Evolutionary conservation across 441 rosid species (phyloP), one percentile per base, ranked within the genome.

Genomic region (Arabidopsis hybrid): DNA sequence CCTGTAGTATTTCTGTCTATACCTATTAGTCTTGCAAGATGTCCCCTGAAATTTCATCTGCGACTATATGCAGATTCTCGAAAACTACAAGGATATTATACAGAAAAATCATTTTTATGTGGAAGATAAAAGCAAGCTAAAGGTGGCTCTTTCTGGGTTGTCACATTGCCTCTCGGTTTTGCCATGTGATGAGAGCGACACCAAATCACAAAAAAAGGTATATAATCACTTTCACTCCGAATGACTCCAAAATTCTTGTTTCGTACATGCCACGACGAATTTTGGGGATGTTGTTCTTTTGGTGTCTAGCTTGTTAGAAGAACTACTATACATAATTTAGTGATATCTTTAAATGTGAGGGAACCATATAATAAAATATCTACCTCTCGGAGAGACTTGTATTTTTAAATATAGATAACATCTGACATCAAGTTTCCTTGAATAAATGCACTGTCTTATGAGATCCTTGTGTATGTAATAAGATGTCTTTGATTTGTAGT

Each of bases 81-180:
- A 87, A 80, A 89, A 84, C 82, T 95, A 88, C 82, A 90, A 84
- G 52, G 87, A 87, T 80, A 83, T 92, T 63, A 80, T 93, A 60
- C 83, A 75, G 81, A 84, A 84, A 49, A 87, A 84, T 73, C 95
- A 82, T 68, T 88, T 88, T 63, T 80, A 86, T 78, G 78, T 85
- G 68, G 87, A 93, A 83, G 96, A 93, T 60, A 93, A 83, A 82
- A 84, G 84, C 71, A 89, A 89, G 82, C 89, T 95, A 26, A 93
- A 79, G 72, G 87, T 71, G 77, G 87, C 85, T 55, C 91, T 95
- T 82, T 79, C 84, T 67, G 95, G 98, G 18, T 77, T 95, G 71
- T 79, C 81, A 36, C 87, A 73, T 75, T 95, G 98, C 84, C 81
- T 95, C 74, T 87, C 89, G 8, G 59, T 95, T 64, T 81, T 93